These are phyloP conservation scores for Apiotrichum montevideense DNA, from an alignment of 1,284 basidiomycete species.

Conservation along the genomic window DNA sequence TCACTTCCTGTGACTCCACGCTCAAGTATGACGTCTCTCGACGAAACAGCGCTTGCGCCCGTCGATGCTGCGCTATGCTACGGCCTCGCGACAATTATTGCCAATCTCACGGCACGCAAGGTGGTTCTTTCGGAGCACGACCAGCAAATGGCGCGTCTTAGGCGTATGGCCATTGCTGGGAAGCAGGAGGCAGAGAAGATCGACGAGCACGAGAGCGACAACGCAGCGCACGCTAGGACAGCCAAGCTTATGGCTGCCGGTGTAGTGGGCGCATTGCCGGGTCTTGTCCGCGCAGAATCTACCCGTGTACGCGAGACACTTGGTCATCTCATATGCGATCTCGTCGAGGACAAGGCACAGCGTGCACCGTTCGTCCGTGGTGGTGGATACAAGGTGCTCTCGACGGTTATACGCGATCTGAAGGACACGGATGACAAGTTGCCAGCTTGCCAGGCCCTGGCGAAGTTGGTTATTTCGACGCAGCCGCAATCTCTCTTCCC, in stretches of 20 bases:
- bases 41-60: constrained; percentile 16
- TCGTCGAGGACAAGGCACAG: constrained; percentile 69
- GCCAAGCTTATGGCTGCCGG: constrained; percentile 51
- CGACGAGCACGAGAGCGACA: constrained; percentile 52
- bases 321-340: constrained; percentile 58
- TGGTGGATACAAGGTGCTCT: constrained; percentile 71
- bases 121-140: constrained; percentile 70
- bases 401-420: constrained; percentile 52
- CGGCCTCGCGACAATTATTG: constrained; percentile 66
- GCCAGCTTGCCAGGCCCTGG: constrained; percentile 75
- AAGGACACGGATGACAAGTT: constrained; percentile 50
- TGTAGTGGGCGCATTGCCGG: constrained; percentile 58
- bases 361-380: constrained; percentile 73
- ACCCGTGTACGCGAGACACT: constrained; percentile 45
- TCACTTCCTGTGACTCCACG: constrained; percentile 54
- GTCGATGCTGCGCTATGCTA: constrained; percentile 56
- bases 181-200: constrained; percentile 43
- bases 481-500: constrained; percentile 86
- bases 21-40: constrained; percentile 23
- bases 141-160: constrained; percentile 67
- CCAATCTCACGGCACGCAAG: constrained; percentile 65
- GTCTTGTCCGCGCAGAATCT: constrained; percentile 52
- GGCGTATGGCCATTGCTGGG: constrained; percentile 57
- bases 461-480: constrained; percentile 86
- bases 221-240: constrained; percentile 59